Conservation (phyloP, 805 yeast genomes). For the Ogataea pini region DNA sequence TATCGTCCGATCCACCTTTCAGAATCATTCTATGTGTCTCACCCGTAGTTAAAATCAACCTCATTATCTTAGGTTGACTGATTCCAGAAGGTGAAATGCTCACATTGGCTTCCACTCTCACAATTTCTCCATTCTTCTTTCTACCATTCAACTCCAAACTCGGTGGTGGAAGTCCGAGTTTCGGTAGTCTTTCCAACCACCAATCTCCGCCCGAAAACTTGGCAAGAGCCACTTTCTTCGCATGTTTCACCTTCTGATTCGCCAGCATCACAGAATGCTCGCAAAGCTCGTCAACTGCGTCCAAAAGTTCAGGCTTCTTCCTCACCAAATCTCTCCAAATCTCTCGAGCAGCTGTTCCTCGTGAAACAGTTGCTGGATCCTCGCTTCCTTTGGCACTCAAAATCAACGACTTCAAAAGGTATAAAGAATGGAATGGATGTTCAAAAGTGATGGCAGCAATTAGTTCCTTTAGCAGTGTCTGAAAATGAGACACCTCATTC, state of each 20-base stretch:
- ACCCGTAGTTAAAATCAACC: slow-evolving; percentile 59
- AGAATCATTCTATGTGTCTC: slow-evolving; percentile 56
- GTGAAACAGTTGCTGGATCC: slow-evolving; percentile 43
- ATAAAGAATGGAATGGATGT: slow-evolving; percentile 76
- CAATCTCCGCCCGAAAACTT: slow-evolving; percentile 48
- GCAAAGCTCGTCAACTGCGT: slow-evolving; percentile 52
- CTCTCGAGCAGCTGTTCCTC: slow-evolving; percentile 52
- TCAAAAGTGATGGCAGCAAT: slow-evolving; percentile 41
- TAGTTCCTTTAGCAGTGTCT: slow-evolving; percentile 44
- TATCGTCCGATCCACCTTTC: slow-evolving; percentile 88
- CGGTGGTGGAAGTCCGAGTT: slow-evolving; percentile 63
- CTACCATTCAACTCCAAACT: slow-evolving; percentile 50
- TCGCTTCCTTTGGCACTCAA: slow-evolving; percentile 33
- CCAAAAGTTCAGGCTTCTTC: slow-evolving; percentile 29
- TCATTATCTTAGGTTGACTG: slow-evolving; percentile 81
- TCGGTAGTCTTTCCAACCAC: slow-evolving; percentile 57
- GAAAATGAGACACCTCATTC: slow-evolving; percentile 53
- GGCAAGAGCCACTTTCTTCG: slow-evolving; percentile 31
- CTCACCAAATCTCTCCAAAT: slow-evolving; percentile 45
- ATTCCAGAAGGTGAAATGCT: slow-evolving; percentile 78
- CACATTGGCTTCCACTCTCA: slow-evolving; percentile 45
- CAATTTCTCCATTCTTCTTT: slow-evolving; percentile 42
- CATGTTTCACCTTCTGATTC: slow-evolving; percentile 42
- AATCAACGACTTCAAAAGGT: slow-evolving; percentile 59
- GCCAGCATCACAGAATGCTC: slow-evolving; percentile 54